phyloP scores from a whole-genome alignment of 306 rosid genomes.

The Ziziphus jujuba region DNA sequence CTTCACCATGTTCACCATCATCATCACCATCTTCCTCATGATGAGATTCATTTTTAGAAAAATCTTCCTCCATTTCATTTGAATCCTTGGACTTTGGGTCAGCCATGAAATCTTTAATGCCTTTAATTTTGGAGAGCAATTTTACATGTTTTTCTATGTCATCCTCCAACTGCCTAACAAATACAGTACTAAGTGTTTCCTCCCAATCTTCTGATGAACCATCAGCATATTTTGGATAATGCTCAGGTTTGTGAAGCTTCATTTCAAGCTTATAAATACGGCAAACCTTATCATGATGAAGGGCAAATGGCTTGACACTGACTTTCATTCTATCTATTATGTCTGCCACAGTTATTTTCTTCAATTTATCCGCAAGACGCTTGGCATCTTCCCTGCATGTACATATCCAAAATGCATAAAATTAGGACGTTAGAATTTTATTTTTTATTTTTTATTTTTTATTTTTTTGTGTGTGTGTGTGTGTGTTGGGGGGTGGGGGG shows the following conservation, averaged over 20 bases:
- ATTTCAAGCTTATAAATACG: constrained; percentile 77
- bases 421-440: no score
- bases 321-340: constrained; percentile 67
- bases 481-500: no score
- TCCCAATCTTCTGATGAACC: constrained; percentile 57
- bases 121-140: constrained; percentile 68
- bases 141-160: constrained; percentile 58
- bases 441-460: no score
- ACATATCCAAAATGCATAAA: constrained; percentile 3
- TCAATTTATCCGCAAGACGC: constrained; percentile 64
- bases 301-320: constrained; percentile 52
- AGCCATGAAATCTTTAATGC: constrained; percentile 48
- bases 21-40: constrained; percentile 39
- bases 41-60: constrained; percentile 29
- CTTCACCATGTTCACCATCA: constrained; percentile 41
- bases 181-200: constrained; percentile 52
- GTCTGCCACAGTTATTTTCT: constrained; percentile 88
- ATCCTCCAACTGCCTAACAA: constrained; percentile 76
- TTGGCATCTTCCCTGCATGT: constrained; percentile 66
- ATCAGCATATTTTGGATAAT: constrained; percentile 55
- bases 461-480: no score
- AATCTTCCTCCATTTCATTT: constrained; percentile 45
- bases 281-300: constrained; percentile 40
- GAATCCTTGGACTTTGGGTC: constrained; percentile 32
- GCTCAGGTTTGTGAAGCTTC: constrained; percentile 60